A percentile compares a stretch with the other conserved stretches of the same genome.
phyloP scores from a whole-genome alignment of 805 yeast genomes.

The Ogataea thermomethanolica region DNA sequence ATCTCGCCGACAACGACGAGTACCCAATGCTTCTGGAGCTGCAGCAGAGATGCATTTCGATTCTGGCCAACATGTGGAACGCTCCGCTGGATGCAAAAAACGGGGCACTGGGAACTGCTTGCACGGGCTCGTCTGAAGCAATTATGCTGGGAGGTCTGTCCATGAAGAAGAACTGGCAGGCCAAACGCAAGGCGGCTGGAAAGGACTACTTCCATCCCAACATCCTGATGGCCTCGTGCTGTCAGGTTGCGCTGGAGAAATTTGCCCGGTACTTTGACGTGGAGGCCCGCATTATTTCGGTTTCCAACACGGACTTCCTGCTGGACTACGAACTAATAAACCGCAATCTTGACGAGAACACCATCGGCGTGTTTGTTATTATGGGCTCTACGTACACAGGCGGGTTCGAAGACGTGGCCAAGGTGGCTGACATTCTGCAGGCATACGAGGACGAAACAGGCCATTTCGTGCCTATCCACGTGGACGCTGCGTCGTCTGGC shows the following conservation, averaged over 20 bases:
- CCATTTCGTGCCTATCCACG: constrained; percentile 73
- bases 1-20: constrained; percentile 90
- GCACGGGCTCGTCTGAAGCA: constrained; percentile 94
- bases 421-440: constrained; percentile 61
- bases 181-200: constrained; percentile 54
- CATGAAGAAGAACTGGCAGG: constrained; percentile 87
- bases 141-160: constrained; percentile 92
- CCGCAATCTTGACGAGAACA: constrained; percentile 78
- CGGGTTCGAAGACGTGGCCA: constrained; percentile 74
- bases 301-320: constrained; percentile 57
- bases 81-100: constrained; percentile 44
- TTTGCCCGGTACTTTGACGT: constrained; percentile 94
- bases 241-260: constrained; percentile 91
- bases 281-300: constrained; percentile 73
- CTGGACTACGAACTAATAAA: constrained; percentile 59
- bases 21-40: constrained; percentile 80
- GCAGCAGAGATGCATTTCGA: constrained; percentile 79
- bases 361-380: constrained; percentile 86
- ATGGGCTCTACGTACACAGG: constrained; percentile 93
- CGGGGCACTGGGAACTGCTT: constrained; percentile 76
- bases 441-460: constrained; percentile 67
- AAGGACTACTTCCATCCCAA: constrained; percentile 66
- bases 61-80: constrained; percentile 77
- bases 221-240: constrained; percentile 87
- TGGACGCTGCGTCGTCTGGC: constrained; percentile 93